Base-by-base conservation (phyloP, 2,329 filamentous ascomycete genomes). In the Colletotrichum higginsianum region DNA sequence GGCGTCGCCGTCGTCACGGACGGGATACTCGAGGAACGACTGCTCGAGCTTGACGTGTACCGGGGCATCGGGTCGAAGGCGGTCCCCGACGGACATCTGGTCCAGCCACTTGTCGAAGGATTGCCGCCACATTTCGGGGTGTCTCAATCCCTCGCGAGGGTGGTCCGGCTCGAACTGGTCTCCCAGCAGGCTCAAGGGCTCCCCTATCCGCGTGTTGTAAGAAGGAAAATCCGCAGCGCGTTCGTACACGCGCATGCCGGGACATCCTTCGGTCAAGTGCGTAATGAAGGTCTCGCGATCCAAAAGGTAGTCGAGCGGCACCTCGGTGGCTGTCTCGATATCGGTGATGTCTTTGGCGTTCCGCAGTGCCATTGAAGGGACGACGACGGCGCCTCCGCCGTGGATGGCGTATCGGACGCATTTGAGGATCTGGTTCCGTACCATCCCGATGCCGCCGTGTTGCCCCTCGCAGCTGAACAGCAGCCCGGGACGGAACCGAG, bases 361-460 rank as follows among this genome's bases (percentile, higher is more conserved):
- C 42, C 81, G 78, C 55, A 80, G 61, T 1, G 77, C 76, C 73
- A 84, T 83, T 1, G 79, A 79, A 2, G 82, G 82, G 2, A 84
- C 49, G 3, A 83, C 82, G 1, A 83, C 50, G 0, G 78, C 78
- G 46, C 75, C 82, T 8, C 82, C 82, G 38, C 76, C 82, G 57
- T 78, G 76, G 53, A 84, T 83, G 5, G 82, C 80, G 62, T 82
- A 84, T 21, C 82, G 78, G 6, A 84, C 77, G 73, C 82, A 84
- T 60, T 82, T 83, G 4, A 84, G 74, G 23, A 84, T 82, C 72
- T 82, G 81, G 67, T 83, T 82, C 38, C 82, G 78, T 47, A 84
- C 75, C 78, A 83, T 82, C 49, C 80, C 82, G 57, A 84, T 77
- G 35, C 81, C 82, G 46, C 82, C 82, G 42, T 80, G 78, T 64